Base-by-base conservation (phyloP, 2,329 filamentous ascomycete genomes). In the Fusarium mangiferae region DNA sequence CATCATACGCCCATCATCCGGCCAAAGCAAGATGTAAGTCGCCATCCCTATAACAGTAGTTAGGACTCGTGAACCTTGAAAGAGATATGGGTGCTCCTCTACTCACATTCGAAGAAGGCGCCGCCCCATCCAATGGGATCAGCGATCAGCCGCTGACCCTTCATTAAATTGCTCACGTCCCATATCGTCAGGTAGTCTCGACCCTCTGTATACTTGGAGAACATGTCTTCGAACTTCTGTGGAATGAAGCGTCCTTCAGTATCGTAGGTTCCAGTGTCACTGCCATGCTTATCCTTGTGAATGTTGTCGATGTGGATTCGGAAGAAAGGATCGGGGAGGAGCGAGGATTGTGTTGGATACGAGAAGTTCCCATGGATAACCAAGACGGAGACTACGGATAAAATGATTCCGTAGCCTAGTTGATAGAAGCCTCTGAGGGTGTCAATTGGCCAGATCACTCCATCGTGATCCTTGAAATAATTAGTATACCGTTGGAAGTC, bases 311-410 rank as follows among this genome's bases (percentile, higher is more conserved):
- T 20, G 0, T 57, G 0, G 3, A 57, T 46, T 0, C 54, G 28
- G 17, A 57, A 57, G 9, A 57, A 35, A 0, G n/a, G 38, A 0
- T 45, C 54, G 0, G 54, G 54, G 9, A 45, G 22, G 2, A 54
- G 5, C 1, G 51, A 54, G 14, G 35, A 6, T 7, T 41, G 35
- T 0, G 51, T 55, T 1, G 51, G 35, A 0, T 55, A 55, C 1
- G 35, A 41, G 5, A 41, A 28, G 20, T 41, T 55, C 0, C 24
- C 11, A 1, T 55, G 51, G 11, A 55, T 55, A 1, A 55, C 14
- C 0, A 55, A 2, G 0, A 18, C 14, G 0, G 35, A 39, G 10
- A 55, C 41, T 1, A 55, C 0, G 0, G 51, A 55, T 0, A 55
- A 15, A 0, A 55, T 41, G 1, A 41, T 14, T 11, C 51, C 51